These are phyloP conservation scores for Acanthamoeba lugdunensis DNA, from an alignment of 208 protist species.

Conservation along the genomic window DNA sequence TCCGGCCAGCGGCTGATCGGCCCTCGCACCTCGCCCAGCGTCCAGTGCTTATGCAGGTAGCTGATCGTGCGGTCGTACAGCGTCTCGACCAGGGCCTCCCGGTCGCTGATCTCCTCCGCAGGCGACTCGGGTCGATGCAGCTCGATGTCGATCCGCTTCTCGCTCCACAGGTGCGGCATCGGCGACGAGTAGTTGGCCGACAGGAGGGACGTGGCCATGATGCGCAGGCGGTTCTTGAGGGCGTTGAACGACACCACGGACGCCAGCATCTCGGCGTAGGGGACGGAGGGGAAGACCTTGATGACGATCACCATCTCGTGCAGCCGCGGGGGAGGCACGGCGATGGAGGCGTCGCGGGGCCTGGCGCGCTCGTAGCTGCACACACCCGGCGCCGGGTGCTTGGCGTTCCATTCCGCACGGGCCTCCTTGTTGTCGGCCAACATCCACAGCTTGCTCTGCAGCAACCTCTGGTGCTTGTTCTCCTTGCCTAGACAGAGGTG, in stretches of 20 bases:
- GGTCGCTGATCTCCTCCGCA: not conserved
- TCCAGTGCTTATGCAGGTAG: not conserved
- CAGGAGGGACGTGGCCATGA: not conserved
- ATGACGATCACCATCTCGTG: conserved; percentile 28
- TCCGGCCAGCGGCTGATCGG: not conserved
- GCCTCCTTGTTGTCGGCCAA: not conserved
- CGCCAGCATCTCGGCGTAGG: not conserved
- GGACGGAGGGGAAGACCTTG: not conserved
- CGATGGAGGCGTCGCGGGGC: too few relatives aligned
- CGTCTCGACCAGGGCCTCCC: not conserved
- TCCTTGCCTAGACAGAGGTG: not conserved
- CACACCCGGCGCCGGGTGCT: too few relatives aligned
- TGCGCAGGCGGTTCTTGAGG: not conserved
- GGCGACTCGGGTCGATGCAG: not conserved
- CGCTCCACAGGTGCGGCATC: not conserved
- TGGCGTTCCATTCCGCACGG: too few relatives aligned
- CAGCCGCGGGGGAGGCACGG: not conserved
- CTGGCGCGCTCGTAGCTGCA: too few relatives aligned
- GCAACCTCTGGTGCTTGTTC: not conserved
- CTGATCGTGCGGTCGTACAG: not conserved
- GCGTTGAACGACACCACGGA: not conserved
- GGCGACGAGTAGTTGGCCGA: not conserved
- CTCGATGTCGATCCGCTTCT: conserved; percentile 15
- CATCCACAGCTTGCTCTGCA: not conserved
- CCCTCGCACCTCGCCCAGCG: not conserved